Evolutionary conservation across 106 monocot species (phyloP).

Genomic region (Triglochin maritima): DNA sequence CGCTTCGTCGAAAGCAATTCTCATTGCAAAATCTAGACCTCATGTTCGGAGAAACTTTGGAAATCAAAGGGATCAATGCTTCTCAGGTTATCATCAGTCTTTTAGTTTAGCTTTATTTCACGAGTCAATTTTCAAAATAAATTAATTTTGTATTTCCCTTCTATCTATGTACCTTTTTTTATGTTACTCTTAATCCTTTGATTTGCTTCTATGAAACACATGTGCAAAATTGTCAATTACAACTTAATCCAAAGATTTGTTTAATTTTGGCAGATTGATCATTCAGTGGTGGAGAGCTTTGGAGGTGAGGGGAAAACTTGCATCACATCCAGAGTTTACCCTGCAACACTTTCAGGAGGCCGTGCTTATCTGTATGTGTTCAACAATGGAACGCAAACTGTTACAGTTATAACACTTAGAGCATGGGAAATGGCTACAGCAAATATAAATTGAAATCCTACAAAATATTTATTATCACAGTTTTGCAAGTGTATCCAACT

Average conservation of each 20-base stretch:
- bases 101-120: too few species aligned
- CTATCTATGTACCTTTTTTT: too few species aligned
- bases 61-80: constrained; percentile 29
- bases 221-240: too few species aligned
- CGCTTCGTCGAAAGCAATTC: constrained; percentile 30
- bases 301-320: background rate
- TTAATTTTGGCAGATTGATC: constrained; percentile 4
- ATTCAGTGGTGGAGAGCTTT: constrained; percentile 7
- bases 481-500: too few species aligned
- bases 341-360: background rate
- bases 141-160: too few species aligned
- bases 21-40: constrained; percentile 16
- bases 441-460: background rate
- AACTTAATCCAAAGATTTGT: too few species aligned
- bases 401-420: background rate
- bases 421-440: constrained; percentile 6
- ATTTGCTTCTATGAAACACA: too few species aligned
- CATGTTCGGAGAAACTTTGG: constrained; percentile 12
- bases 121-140: too few species aligned
- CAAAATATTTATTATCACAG: too few species aligned
- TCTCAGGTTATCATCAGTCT: background rate
- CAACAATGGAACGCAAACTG: constrained; percentile 4
- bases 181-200: too few species aligned
- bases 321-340: constrained; percentile 18
- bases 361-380: constrained; percentile 1